Percentiles rank a stretch among this genome's conserved stretches.
Evolutionary conservation across 2,329 filamentous ascomycete species (phyloP).

Genomic region (Ophiostoma himal-ulmi): DNA sequence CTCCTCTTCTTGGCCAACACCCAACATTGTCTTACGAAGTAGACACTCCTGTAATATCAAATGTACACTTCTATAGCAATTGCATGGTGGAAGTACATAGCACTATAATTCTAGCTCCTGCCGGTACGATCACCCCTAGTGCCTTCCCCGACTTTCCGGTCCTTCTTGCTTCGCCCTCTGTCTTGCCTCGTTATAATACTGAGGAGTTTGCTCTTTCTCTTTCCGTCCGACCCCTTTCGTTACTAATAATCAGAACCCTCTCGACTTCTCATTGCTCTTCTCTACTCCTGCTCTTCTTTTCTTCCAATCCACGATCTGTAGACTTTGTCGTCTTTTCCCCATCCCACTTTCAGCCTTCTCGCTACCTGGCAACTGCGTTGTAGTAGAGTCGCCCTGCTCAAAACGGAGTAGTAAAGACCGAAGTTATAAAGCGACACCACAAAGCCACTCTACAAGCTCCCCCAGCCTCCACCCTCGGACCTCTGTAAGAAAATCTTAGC

Average conservation of each 20-base stretch:
- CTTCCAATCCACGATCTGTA: not conserved
- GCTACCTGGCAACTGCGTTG: conserved; percentile 20
- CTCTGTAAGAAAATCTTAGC: conserved; percentile 13
- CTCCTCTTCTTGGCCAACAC: conserved; percentile 9
- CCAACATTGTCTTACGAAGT: conserved; percentile 6
- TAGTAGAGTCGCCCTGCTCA: not conserved
- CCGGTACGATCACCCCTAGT: conserved; percentile 2
- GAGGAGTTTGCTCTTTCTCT: not conserved
- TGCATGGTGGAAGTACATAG: not conserved
- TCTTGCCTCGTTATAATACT: no score
- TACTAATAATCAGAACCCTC: not conserved
- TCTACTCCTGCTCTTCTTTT: not conserved
- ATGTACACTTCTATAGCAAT: not conserved
- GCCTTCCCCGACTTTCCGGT: conserved; percentile 5
- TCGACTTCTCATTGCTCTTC: not conserved
- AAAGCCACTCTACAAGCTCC: conserved; percentile 1
- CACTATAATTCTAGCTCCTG: not conserved
- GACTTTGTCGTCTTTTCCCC: conserved; percentile 10
- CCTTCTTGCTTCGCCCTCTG: conserved; percentile 5
- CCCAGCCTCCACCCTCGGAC: not conserved
- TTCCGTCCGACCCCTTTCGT: not conserved
- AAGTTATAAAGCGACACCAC: not conserved
- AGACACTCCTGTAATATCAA: not conserved
- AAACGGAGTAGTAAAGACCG: conserved; percentile 13
- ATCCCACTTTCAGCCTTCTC: conserved; percentile 17